Evolutionary conservation across 768 basidiomycete genomes (phyloP).

Genomic region (Lactarius sanguifluus): DNA sequence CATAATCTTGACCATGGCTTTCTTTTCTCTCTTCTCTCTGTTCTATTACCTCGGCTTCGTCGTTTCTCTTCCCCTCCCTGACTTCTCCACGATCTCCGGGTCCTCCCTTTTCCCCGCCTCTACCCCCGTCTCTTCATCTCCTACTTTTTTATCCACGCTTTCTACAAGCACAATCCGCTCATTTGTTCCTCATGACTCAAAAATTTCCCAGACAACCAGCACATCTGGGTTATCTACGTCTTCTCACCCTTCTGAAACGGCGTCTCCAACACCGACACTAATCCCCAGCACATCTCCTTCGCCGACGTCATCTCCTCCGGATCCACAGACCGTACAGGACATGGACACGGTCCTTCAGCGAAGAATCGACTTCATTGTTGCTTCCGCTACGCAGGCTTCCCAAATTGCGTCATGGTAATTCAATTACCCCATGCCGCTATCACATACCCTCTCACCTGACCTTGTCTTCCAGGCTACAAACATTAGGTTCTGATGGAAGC

Average conservation of each 20-base stretch:
- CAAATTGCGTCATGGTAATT: slow-evolving; percentile 22
- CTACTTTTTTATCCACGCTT: background rate
- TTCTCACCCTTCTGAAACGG: background rate
- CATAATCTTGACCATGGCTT: background rate
- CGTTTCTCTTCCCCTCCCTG: background rate
- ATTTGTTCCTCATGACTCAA: background rate
- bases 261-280: background rate
- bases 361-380: slow-evolving; percentile 21
- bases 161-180: background rate
- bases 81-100: background rate
- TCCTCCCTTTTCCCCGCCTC: background rate
- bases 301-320: background rate
- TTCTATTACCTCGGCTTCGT: slow-evolving; percentile 3
- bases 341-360: slow-evolving; percentile 25
- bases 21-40: background rate
- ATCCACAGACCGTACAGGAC: slow-evolving; percentile 14
- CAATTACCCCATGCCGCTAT: background rate
- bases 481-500: slow-evolving; percentile 28
- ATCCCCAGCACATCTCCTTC: background rate
- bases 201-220: background rate
- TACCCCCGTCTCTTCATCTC: background rate
- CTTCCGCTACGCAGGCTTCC: slow-evolving; percentile 9
- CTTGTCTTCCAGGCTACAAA: slow-evolving; percentile 24
- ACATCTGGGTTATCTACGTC: background rate
- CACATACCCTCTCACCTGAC: background rate